A percentile compares a stretch with the other conserved stretches of the same genome.
These are phyloP conservation scores for Penicillium olsonii DNA, from an alignment of 2,329 filamentous ascomycete species.

Conservation along the genomic window DNA sequence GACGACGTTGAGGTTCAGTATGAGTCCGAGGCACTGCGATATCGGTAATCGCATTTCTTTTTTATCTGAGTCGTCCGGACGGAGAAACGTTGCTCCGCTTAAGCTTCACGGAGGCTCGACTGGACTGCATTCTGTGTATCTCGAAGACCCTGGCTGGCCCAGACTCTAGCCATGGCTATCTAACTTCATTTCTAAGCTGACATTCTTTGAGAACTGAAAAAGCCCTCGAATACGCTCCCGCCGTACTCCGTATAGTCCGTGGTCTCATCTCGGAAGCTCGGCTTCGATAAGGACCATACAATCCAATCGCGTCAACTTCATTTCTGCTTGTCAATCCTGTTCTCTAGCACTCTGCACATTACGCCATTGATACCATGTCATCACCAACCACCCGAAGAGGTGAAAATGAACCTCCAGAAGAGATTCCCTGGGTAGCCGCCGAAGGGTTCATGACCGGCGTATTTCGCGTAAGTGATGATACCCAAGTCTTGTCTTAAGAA, in stretches of 20 bases:
- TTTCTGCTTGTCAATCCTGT: not conserved
- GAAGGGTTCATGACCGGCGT: constrained; percentile 47
- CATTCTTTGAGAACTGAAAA: not conserved
- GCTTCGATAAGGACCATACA: constrained; percentile 7
- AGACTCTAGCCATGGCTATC: not conserved
- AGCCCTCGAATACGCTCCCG: no score
- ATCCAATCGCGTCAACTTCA: not conserved
- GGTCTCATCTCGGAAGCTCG: constrained; percentile 1
- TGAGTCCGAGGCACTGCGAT: constrained; percentile 4
- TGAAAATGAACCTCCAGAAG: constrained; percentile 44
- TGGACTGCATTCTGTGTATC: not conserved
- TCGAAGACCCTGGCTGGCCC: constrained; percentile 18
- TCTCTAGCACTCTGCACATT: not conserved
- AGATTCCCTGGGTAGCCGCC: constrained; percentile 43
- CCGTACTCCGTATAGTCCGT: not conserved
- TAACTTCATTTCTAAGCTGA: not conserved
- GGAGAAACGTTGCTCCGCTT: constrained; percentile 27
- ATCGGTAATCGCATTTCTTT: constrained; percentile 18
- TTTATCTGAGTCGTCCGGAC: constrained; percentile 19
- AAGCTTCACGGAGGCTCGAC: constrained; percentile 5
- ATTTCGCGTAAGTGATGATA: constrained; percentile 39
- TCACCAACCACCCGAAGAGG: constrained; percentile 42
- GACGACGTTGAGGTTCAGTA: not conserved
- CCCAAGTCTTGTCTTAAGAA: not conserved
- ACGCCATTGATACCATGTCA: constrained; percentile 36